Evolutionary conservation across 2,329 filamentous ascomycete genomes (phyloP).

Genomic region (Botrytis byssoidea): DNA sequence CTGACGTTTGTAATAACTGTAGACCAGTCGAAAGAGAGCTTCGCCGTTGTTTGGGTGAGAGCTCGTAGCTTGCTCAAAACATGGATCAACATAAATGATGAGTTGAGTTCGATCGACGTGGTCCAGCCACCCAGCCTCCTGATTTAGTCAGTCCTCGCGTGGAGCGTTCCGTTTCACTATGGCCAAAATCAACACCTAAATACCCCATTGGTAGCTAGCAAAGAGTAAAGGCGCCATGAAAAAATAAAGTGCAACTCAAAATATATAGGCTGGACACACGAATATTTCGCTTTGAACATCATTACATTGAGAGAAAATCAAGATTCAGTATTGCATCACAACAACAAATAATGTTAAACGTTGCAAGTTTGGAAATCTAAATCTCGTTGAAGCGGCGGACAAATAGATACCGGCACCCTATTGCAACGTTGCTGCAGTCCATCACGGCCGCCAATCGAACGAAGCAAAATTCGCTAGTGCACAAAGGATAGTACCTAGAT

Average conservation of each 20-base stretch:
- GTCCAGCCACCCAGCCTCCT: conserved; percentile 16
- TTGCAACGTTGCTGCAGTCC: conserved; percentile 19
- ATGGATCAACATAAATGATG: conserved; percentile 8
- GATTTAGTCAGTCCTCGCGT: conserved; percentile 4
- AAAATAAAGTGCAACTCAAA: conserved; percentile 2
- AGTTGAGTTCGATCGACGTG: conserved; percentile 13
- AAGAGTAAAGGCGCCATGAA: not conserved
- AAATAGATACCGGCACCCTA: conserved; percentile 16
- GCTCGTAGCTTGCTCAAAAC: not conserved
- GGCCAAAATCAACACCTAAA: not conserved
- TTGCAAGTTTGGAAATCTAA: not conserved
- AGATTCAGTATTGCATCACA: conserved; percentile 5
- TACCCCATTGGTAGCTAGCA: not conserved
- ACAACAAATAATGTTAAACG: not conserved
- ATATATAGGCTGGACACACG: conserved; percentile 1
- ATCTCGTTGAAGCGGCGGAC: not conserved
- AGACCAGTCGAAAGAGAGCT: not conserved
- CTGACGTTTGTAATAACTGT: not conserved
- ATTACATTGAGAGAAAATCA: not conserved
- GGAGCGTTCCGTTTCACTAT: not conserved
- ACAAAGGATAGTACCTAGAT: conserved; percentile 1
- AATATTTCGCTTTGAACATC: conserved; percentile 4
- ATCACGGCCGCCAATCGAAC: conserved; percentile 9
- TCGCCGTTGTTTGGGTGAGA: not conserved
- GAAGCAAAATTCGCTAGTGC: conserved; percentile 5